A percentile compares a stretch with the other conserved stretches of the same genome.
Conservation (phyloP, 2,329 filamentous ascomycete species). For the Calonectria multiphialidica region DNA sequence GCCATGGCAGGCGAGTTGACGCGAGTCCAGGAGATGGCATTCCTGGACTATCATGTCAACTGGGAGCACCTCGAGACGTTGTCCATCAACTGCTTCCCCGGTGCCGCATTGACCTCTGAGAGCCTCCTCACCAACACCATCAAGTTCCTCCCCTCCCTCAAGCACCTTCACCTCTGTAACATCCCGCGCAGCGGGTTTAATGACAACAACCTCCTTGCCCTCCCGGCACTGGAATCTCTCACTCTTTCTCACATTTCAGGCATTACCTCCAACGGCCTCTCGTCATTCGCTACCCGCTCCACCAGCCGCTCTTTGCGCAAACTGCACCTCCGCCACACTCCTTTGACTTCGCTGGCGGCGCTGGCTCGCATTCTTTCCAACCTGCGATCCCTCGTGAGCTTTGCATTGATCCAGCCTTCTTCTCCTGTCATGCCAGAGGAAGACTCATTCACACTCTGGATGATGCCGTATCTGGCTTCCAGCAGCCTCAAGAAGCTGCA, state of each 20-base stretch:
- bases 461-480: constrained; percentile 74
- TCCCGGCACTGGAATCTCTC: constrained; percentile 67
- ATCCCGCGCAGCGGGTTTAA: constrained; percentile 69
- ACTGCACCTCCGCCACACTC: constrained; percentile 68
- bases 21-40: constrained; percentile 54
- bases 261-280: constrained; percentile 67
- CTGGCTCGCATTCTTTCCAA: constrained; percentile 71
- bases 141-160: constrained; percentile 63
- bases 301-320: constrained; percentile 59
- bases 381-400: constrained; percentile 59
- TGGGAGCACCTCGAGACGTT: constrained; percentile 69
- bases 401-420: constrained; percentile 67
- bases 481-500: constrained; percentile 65
- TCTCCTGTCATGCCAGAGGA: constrained; percentile 67
- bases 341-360: constrained; percentile 67
- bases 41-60: constrained; percentile 63
- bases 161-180: constrained; percentile 70
- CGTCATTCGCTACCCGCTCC: constrained; percentile 65
- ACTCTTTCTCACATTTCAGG: constrained; percentile 68
- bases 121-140: constrained; percentile 65
- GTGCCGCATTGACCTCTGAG: constrained; percentile 65
- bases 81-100: constrained; percentile 69
- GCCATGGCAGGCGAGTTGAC: constrained; percentile 46
- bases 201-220: constrained; percentile 64
- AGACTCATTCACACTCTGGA: constrained; percentile 66